A percentile compares a stretch with the other conserved stretches of the same genome.
phyloP scores from a whole-genome alignment of 2,329 filamentous ascomycete species.

The Penicillium griseofulvum region DNA sequence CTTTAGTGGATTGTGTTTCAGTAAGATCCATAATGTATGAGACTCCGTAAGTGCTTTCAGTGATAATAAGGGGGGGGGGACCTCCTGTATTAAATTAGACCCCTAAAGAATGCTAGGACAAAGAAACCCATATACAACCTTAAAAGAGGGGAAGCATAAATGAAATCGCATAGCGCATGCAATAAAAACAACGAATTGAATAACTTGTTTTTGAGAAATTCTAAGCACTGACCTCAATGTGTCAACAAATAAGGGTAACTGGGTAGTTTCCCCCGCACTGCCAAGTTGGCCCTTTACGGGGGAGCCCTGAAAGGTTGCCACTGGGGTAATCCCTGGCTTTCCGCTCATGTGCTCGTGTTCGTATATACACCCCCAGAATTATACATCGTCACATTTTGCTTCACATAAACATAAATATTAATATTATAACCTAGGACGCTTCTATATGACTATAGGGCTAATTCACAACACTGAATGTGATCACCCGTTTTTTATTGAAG shows the following conservation, averaged over 20 bases:
- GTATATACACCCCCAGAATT: not conserved
- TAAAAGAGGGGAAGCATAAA: not conserved
- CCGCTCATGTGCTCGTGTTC: not conserved
- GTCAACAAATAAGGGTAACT: not conserved
- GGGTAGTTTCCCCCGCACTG: conserved; percentile 8
- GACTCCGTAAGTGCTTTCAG: not conserved
- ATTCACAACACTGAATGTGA: not conserved
- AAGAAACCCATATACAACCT: not conserved
- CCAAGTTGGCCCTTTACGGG: conserved; percentile 7
- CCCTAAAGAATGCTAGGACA: not conserved
- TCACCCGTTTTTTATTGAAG: not conserved
- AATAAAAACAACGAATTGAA: not conserved
- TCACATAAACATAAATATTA: too few species aligned
- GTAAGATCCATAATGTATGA: not conserved
- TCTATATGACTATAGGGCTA: not conserved
- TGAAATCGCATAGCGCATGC: not conserved
- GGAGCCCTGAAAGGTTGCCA: too few species aligned
- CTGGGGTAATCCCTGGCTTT: not conserved
- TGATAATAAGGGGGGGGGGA: not conserved
- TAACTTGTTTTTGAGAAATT: not conserved
- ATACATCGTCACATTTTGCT: not conserved
- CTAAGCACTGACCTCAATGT: not conserved
- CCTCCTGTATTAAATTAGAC: not conserved
- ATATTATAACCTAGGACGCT: not conserved
- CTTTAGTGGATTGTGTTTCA: not conserved